Evolutionary conservation across 257 asterid genomes (phyloP), one percentile per base, ranked within the genome.

Genomic region (Scutellaria galericulata): DNA sequence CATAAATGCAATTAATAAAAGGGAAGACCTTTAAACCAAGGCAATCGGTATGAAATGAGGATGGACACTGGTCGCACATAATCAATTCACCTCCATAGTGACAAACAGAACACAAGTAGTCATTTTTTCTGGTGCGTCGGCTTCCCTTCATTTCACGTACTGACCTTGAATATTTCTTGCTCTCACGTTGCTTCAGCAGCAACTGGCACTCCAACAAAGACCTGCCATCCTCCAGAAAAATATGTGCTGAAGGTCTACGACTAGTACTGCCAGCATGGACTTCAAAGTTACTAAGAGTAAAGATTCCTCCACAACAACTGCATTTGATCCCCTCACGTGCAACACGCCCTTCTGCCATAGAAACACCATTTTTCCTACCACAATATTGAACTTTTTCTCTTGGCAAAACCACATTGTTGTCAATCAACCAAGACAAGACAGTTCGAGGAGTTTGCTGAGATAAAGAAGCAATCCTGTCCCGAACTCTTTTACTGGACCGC

Each of bases 1-100:
- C 15, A 73, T 53, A 45, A 57, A 27, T 51, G 66, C 45, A 56
- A 68, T 71, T 41, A 59, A 67, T 69, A 4, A 12, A 31, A 75
- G 59, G 15, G 42, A 35, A 24, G 44, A 95, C 99, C 98, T 86
- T 82, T 79, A 95, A 78, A 66, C 95, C 98, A 61, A 95, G 84
- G 85, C 99, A 95, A 11, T 79, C 81, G 67, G 79, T 75, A 70
- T 95, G 99, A 68, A 84, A 95, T 12, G 97, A 81, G 57, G 99
- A 95, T 44, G 99, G 99, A 73, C 99, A 95, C 55, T 41, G 78
- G 87, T 95, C 99, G 57, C 99, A 95, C 70, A 95, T 80, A 53
- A 95, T 42, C 72, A 95, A 75, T 61, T 87, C 88, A 52, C 99
- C 99, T 37, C 98, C 98, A 77, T 68, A 75, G 59, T 90, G 96